Evolutionary conservation across 2,329 filamentous ascomycete species (phyloP), one percentile per base, ranked within the genome.

Genomic region (Aspergillus piperis): DNA sequence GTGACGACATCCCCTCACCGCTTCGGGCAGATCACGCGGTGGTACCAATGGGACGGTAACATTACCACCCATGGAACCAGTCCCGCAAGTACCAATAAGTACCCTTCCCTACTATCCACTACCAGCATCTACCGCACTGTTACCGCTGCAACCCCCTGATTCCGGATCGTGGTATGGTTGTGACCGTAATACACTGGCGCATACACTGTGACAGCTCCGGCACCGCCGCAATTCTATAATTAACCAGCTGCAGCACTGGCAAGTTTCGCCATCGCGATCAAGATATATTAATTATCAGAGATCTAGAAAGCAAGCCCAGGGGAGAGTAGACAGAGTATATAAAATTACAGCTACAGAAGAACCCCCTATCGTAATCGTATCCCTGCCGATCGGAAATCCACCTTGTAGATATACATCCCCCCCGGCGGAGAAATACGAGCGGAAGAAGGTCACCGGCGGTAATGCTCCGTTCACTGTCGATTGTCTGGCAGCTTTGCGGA

Each of bases 41-140:
- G 41, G 23, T 51, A 51, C 38, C 27, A 38, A 59, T 58, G 63
- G 19, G 30, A 63, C 61, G 32, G 63, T 65, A 57, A 64, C 54
- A 60, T 61, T 64, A 62, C 62, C 48, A 6, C 23, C n/a, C 3
- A 30, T 47, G 19, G 51, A 36, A 27, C 27, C 8, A 30, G 8
- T 6, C 23, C n/a, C 19, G 11, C 10, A 13, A 36, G 32, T 36
- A 36, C 32, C 32, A 36, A 11, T 36, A 36, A 36, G 32, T 36
- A 36, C 32, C 2, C 32, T 36, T 11, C 10, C 10, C 32, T 36
- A 13, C 11, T 36, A 15, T 5, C 32, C 32, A 36, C 32, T 36
- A 36, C 32, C 5, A 36, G 30, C 30, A 36, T 13, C 11, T 13
- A 36, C 30, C 30, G 11, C 0, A 36, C 1, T 36, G 32, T 13